A percentile compares a stretch with the other conserved stretches of the same genome.
These are phyloP conservation scores for Aspergillus diversus DNA, from an alignment of 495 filamentous ascomycete species.

Conservation along the genomic window DNA sequence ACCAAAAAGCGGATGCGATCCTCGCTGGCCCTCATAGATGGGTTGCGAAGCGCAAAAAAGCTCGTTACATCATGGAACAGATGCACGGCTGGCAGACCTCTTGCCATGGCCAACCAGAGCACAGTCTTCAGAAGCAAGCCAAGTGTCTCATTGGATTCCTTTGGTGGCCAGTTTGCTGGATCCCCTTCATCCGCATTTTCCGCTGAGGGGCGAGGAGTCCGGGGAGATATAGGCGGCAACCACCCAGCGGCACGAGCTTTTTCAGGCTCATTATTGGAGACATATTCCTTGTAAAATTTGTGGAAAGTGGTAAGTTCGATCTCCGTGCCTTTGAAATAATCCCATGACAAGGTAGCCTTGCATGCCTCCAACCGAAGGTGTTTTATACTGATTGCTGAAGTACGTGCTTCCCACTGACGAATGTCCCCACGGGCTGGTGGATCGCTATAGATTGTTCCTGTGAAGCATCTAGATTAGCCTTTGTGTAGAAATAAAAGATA, in stretches of 20 bases:
- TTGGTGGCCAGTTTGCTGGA: constrained; percentile 21
- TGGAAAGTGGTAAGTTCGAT: constrained; percentile 66
- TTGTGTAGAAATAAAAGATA: background rate
- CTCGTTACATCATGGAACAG: constrained; percentile 32
- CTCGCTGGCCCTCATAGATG: constrained; percentile 1
- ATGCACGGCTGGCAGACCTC: constrained; percentile 33
- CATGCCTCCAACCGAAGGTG: constrained; percentile 31
- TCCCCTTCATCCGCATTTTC: constrained; percentile 13
- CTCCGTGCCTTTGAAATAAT: constrained; percentile 60
- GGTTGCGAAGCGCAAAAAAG: constrained; percentile 21
- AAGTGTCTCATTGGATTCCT: constrained; percentile 5
- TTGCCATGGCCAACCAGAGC: constrained; percentile 31
- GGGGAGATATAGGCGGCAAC: constrained; percentile 21
- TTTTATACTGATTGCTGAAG: constrained; percentile 24
- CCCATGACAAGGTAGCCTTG: constrained; percentile 30
- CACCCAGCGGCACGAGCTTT: constrained; percentile 25
- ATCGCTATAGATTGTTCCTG: constrained; percentile 25
- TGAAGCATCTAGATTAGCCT: background rate
- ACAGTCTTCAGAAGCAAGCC: constrained; percentile 29
- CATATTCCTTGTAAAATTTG: constrained; percentile 39
- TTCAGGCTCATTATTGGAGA: constrained; percentile 16
- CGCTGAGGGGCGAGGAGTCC: constrained; percentile 20
- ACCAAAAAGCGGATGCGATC: constrained; percentile 20
- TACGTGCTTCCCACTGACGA: constrained; percentile 18
- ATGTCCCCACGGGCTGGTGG: constrained; percentile 2